These are phyloP conservation scores for Hypoxylon sp. DNA, from an alignment of 2,329 filamentous ascomycete species.

Conservation along the genomic window DNA sequence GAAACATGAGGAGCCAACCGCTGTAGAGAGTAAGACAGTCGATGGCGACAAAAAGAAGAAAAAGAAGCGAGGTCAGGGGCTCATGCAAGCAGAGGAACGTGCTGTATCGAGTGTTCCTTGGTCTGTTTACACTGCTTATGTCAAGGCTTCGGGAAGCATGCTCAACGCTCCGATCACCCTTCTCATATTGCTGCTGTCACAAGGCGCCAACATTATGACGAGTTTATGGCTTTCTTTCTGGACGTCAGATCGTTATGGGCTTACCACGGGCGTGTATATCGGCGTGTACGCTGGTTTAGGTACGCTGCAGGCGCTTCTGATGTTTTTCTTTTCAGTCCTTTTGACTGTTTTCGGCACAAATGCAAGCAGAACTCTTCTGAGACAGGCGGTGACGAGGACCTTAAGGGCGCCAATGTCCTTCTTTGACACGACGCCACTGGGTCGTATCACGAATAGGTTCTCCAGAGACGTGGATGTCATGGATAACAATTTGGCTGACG, in stretches of 20 bases:
- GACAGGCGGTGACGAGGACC: constrained; percentile 79
- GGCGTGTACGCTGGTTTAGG: constrained; percentile 77
- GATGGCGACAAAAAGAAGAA: constrained; percentile 57
- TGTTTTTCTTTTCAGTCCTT: constrained; percentile 82
- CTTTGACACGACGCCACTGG: constrained; percentile 95
- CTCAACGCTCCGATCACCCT: constrained; percentile 72
- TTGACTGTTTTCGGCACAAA: constrained; percentile 83
- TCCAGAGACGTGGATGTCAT: constrained; percentile 95
- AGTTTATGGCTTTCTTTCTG: constrained; percentile 94
- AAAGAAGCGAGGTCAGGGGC: constrained; percentile 64
- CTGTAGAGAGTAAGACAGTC: constrained; percentile 57
- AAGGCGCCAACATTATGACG: constrained; percentile 86
- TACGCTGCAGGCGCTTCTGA: constrained; percentile 72
- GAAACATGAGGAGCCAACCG: constrained; percentile 62
- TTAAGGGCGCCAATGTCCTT: constrained; percentile 83
- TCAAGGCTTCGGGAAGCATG: constrained; percentile 76
- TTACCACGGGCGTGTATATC: constrained; percentile 75
- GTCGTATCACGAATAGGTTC: constrained; percentile 95
- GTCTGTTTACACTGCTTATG: constrained; percentile 80
- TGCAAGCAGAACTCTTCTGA: constrained; percentile 83
- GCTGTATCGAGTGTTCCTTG: constrained; percentile 81
- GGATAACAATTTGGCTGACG: constrained; percentile 90
- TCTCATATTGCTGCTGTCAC: constrained; percentile 72
- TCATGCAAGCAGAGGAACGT: constrained; percentile 77
- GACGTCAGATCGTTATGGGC: constrained; percentile 80